A percentile compares a stretch with the other conserved stretches of the same genome.
Conservation (phyloP, 176 grass and related monocot genomes). For the Hyparrhenia diplandra region DNA sequence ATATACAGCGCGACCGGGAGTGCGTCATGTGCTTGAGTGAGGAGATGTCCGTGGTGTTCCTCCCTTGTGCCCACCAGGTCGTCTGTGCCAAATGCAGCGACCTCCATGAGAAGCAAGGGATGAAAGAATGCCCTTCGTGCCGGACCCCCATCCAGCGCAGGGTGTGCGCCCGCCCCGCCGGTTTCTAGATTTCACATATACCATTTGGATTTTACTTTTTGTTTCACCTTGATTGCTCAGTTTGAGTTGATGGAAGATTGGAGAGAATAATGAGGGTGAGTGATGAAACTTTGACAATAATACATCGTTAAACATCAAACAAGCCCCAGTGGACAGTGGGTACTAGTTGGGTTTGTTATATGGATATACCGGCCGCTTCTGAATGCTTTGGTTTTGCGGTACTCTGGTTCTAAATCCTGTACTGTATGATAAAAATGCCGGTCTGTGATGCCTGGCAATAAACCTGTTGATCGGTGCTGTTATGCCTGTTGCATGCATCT, state of each 20-base stretch:
- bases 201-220: conserved; percentile 29
- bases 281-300: conserved; percentile 28
- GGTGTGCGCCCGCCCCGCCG: conserved; percentile 39
- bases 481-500: no score
- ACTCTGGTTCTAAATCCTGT: neutral
- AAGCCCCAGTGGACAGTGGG: neutral
- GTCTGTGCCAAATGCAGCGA: conserved; percentile 75
- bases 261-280: conserved; percentile 45
- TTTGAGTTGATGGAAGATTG: conserved; percentile 46
- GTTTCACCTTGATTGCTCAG: conserved; percentile 25
- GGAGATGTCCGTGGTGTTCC: conserved; percentile 86
- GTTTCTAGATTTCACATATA: conserved; percentile 47
- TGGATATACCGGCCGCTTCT: conserved; percentile 9
- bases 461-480: neutral
- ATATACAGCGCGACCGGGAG: conserved; percentile 76
- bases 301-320: conserved; percentile 24
- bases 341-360: conserved; percentile 36
- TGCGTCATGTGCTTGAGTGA: conserved; percentile 97
- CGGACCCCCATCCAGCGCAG: conserved; percentile 77
- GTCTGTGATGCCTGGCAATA: neutral
- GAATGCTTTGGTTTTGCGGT: conserved; percentile 16
- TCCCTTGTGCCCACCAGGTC: conserved; percentile 84
- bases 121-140: conserved; percentile 94
- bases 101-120: conserved; percentile 88
- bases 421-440: neutral